phyloP scores from a whole-genome alignment of 805 yeast species.

The Millerago galiae region DNA sequence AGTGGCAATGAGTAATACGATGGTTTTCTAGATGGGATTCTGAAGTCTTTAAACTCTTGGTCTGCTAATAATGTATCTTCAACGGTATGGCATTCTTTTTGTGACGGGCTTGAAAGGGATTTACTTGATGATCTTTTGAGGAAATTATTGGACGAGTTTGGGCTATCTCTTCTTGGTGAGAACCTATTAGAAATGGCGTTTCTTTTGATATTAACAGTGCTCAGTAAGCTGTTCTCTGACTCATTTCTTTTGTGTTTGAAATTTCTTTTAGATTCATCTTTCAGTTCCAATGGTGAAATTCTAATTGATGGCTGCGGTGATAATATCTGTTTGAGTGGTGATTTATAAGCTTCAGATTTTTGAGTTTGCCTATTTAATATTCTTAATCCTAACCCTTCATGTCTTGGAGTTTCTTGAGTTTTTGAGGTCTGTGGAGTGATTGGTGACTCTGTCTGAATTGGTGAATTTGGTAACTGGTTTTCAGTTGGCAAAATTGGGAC shows the following conservation, averaged over 20 bases:
- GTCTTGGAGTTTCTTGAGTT: background rate
- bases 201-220: too few species aligned
- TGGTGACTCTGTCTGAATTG: background rate
- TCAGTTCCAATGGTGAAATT: too few species aligned
- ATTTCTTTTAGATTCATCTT: too few species aligned
- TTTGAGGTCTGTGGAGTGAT: background rate
- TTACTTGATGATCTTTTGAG: background rate
- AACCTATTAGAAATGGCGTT: too few species aligned
- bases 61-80: constrained; percentile 23
- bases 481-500: background rate
- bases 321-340: too few species aligned
- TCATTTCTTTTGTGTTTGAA: too few species aligned
- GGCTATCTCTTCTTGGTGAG: too few species aligned
- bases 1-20: constrained; percentile 5
- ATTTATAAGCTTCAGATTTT: background rate
- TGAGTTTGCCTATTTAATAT: background rate
- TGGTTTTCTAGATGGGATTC: constrained; percentile 5
- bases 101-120: constrained; percentile 5
- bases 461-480: background rate
- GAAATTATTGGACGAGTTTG: background rate
- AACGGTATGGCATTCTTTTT: constrained; percentile 16
- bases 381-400: too few species aligned
- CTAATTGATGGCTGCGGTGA: too few species aligned
- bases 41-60: constrained; percentile 16
- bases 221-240: too few species aligned